A percentile compares a stretch with the other conserved stretches of the same genome.
Conservation (phyloP, 306 rosid species). For the Cyamopsis tetragonoloba region DNA sequence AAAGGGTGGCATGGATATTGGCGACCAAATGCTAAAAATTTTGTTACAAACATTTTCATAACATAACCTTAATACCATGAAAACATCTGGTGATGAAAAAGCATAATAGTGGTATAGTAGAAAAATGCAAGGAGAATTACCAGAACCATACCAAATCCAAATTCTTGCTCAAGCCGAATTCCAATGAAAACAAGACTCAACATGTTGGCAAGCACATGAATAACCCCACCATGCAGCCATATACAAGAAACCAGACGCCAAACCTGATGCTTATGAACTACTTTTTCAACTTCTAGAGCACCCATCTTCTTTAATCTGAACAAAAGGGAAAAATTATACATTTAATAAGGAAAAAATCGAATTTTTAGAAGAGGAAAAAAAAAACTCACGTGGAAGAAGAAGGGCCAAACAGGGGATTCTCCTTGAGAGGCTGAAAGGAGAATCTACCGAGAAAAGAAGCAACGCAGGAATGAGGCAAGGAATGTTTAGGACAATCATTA, state of each 20-base stretch:
- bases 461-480: conserved; percentile 33
- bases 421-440: conserved; percentile 75
- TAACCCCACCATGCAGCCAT: conserved; percentile 84
- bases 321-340: background rate
- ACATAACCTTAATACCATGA: background rate
- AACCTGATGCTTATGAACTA: conserved; percentile 48
- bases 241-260: conserved; percentile 79
- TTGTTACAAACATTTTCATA: conserved; percentile 13
- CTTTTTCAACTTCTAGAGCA: conserved; percentile 58
- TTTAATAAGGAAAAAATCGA: background rate
- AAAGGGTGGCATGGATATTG: no score
- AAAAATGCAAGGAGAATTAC: conserved; percentile 28
- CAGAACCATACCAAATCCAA: conserved; percentile 79
- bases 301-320: conserved; percentile 75
- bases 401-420: conserved; percentile 83
- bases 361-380: background rate
- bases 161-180: conserved; percentile 82
- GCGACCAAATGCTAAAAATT: conserved; percentile 7
- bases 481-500: conserved; percentile 60
- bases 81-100: background rate
- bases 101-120: background rate
- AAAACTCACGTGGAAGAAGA: conserved; percentile 62
- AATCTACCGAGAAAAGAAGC: conserved; percentile 64
- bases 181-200: conserved; percentile 78
- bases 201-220: conserved; percentile 83